Base-by-base conservation (phyloP, 1,284 basidiomycete genomes). In the Leccinum subspadiceum region DNA sequence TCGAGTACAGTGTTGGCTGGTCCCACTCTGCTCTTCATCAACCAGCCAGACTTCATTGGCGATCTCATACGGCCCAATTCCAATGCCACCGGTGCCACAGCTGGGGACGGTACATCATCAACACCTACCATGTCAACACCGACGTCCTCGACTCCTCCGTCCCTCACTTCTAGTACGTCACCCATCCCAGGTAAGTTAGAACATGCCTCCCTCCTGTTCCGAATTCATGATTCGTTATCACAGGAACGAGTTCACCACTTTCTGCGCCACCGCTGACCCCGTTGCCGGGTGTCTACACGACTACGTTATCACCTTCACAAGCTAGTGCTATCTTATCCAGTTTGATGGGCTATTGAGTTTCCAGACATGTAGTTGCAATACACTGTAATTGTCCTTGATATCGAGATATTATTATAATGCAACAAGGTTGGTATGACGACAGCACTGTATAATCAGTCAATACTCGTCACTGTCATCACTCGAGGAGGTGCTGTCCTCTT, bases 391-490 rank as follows among this genome's bases (percentile, higher is more conserved):
- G 48, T 60, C 52, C 53, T 50, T 15, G 13, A 50, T 29, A 13
- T 68, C 58, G 60, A 58, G 20, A 51, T 12, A 59, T 54, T 31
- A 59, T 54, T 29, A 29, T 48, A 49, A 58, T 53, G 44, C 12
- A 56, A 57, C 49, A 41, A 54, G n/a, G 31, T 39, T 39, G 53
- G 31, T 60, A 50, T 53, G 39, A 26, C 50, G 59, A 56, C 24
- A n/a, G 4, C 52, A 56, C 26, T 46, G 20, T 59, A 53, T 26
- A 13, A 24, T 29, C n/a, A 46, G 44, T 66, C 64, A 86, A 65
- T 88, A 85, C 53, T 89, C 85, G 64, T 90, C 87, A 67, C 84
- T 88, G 3, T 88, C 86, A 10, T 88, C 87, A 64, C 85, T 87
- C 41, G 81, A 82, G 46, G 82, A 79, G 59, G 79, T 85, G 58